phyloP scores from a whole-genome alignment of 2,329 filamentous ascomycete species.

The Magnaporthiopsis rhizophila region DNA sequence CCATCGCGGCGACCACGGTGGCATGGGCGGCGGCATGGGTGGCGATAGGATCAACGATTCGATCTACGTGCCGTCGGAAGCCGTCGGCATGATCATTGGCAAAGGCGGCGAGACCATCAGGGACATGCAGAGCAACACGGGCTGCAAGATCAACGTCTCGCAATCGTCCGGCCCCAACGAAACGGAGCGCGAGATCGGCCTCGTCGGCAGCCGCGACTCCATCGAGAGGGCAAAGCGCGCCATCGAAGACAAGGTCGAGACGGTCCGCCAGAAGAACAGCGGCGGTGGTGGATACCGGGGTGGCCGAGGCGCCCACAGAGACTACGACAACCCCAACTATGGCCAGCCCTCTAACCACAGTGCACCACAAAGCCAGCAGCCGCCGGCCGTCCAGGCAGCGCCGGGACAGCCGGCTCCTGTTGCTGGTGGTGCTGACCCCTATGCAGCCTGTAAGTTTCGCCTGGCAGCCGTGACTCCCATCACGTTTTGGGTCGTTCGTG shows the following conservation, averaged over 20 bases:
- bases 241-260: slow-evolving; percentile 88
- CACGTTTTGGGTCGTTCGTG: no score
- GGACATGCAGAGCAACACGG: slow-evolving; percentile 80
- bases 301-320: slow-evolving; percentile 35
- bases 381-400: slow-evolving; percentile 23
- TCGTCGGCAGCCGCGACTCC: slow-evolving; percentile 69
- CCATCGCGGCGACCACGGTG: slow-evolving; percentile 24
- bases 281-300: slow-evolving; percentile 35
- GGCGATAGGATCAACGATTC: slow-evolving; percentile 71
- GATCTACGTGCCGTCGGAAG: slow-evolving; percentile 80
- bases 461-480: neutral
- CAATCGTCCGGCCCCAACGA: slow-evolving; percentile 71
- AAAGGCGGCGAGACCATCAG: slow-evolving; percentile 92
- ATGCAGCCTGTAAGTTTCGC: slow-evolving; percentile 60
- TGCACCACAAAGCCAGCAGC: slow-evolving; percentile 32
- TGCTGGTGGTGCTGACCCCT: slow-evolving; percentile 53
- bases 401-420: slow-evolving; percentile 30
- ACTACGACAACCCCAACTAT: slow-evolving; percentile 47
- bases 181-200: slow-evolving; percentile 75
- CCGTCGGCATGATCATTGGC: slow-evolving; percentile 93
- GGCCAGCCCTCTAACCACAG: slow-evolving; percentile 43
- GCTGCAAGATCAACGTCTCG: slow-evolving; percentile 92
- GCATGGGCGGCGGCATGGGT: slow-evolving; percentile 28
- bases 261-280: slow-evolving; percentile 56
- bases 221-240: slow-evolving; percentile 75